Percentiles rank a stretch among this genome's conserved stretches.
Evolutionary conservation across 2,329 filamentous ascomycete genomes (phyloP).

Genomic region (Alternaria ventricosa): DNA sequence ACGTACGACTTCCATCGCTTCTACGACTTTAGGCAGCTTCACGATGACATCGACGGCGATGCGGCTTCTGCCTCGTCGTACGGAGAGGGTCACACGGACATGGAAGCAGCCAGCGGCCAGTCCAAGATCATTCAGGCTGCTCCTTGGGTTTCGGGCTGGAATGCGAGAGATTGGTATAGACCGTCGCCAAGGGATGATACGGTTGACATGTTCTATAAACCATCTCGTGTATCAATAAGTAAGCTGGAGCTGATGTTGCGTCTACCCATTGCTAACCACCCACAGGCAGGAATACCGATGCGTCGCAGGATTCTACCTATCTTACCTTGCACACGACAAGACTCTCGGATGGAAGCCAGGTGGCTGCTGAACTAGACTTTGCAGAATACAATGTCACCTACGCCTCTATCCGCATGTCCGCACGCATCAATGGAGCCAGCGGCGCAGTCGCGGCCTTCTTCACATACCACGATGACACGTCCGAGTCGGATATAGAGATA

Average conservation of each 20-base stretch:
- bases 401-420: constrained; percentile 16
- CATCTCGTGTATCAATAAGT: constrained; percentile 12
- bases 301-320: not conserved
- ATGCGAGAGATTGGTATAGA: constrained; percentile 6
- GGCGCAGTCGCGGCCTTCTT: constrained; percentile 19
- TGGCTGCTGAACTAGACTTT: constrained; percentile 14
- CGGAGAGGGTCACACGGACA: not conserved
- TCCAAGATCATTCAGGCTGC: constrained; percentile 9
- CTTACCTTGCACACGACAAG: constrained; percentile 11
- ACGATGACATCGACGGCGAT: not conserved
- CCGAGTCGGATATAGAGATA: constrained; percentile 20
- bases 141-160: constrained; percentile 17
- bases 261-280: not conserved
- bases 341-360: constrained; percentile 5
- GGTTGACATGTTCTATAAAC: constrained; percentile 11
- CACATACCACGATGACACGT: constrained; percentile 18
- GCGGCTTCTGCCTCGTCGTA: not conserved
- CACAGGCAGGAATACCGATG: not conserved
- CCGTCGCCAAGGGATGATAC: not conserved
- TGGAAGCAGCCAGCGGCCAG: not conserved
- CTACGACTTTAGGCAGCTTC: constrained; percentile 18
- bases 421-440: constrained; percentile 12
- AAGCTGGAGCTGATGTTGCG: not conserved
- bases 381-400: constrained; percentile 15
- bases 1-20: constrained; percentile 22